These are phyloP conservation scores for Globisporangium uncinulatum DNA, from an alignment of 352 stramenopile genomes.

Conservation along the genomic window DNA sequence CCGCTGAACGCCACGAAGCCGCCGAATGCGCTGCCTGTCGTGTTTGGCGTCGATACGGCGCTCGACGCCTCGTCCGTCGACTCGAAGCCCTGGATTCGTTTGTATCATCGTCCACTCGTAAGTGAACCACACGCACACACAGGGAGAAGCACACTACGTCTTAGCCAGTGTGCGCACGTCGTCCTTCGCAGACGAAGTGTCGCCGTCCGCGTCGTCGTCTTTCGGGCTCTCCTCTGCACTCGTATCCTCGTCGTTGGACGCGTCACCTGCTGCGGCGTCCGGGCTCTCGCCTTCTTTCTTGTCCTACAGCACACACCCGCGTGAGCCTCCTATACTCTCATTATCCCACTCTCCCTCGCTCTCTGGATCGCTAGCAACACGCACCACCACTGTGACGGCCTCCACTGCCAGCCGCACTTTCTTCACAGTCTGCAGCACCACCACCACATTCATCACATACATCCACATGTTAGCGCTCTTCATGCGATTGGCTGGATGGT, in stretches of 20 bases:
- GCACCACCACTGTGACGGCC: conserved; percentile 37
- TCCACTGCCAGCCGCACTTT: conserved; percentile 52
- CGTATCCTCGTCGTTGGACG: conserved; percentile 14
- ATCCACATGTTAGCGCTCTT: not conserved
- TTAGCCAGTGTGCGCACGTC: not conserved
- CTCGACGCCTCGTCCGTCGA: conserved; percentile 1
- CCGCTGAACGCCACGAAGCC: conserved; percentile 47
- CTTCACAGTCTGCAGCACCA: conserved; percentile 35
- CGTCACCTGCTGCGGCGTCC: not conserved
- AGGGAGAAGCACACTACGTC: not conserved
- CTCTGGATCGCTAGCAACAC: not conserved
- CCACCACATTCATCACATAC: not conserved
- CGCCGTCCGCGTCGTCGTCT: not conserved
- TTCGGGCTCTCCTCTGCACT: conserved; percentile 16
- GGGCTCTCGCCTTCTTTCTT: conserved; percentile 6
- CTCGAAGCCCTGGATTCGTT: not conserved
- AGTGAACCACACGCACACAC: not conserved
- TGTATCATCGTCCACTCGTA: not conserved
- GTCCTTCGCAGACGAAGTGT: not conserved
- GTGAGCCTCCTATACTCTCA: conserved; percentile 7
- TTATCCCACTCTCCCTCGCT: conserved; percentile 30
- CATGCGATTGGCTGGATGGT: too few relatives aligned
- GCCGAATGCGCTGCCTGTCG: conserved; percentile 32
- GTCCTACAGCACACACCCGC: conserved; percentile 3
- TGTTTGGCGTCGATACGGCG: conserved; percentile 8